phyloP scores from a whole-genome alignment of 2,329 filamentous ascomycete species.

The Leptographium lundbergii region DNA sequence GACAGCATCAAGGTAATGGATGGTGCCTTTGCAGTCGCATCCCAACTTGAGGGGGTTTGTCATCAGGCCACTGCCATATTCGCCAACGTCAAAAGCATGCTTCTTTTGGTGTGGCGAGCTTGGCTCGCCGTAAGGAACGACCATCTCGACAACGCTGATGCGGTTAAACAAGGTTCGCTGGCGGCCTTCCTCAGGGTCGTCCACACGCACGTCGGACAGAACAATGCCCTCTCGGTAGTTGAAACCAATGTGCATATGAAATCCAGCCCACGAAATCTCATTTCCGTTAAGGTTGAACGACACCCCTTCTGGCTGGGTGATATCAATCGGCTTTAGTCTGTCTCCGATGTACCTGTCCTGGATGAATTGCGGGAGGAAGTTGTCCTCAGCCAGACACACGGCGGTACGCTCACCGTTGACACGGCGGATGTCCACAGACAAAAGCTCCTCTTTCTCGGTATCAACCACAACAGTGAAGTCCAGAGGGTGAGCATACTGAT shows the following conservation, averaged over 20 bases:
- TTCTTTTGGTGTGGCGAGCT: conserved; percentile 71
- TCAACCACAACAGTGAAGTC: conserved; percentile 93
- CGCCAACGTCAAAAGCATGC: conserved; percentile 69
- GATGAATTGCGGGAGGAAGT: conserved; percentile 57
- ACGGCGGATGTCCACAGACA: conserved; percentile 73
- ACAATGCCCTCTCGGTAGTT: conserved; percentile 90
- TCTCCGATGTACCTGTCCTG: conserved; percentile 64
- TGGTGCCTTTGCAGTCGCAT: conserved; percentile 79
- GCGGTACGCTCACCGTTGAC: conserved; percentile 64
- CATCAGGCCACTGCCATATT: conserved; percentile 66
- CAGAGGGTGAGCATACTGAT: conserved; percentile 80
- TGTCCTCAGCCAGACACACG: conserved; percentile 65
- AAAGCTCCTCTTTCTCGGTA: conserved; percentile 61
- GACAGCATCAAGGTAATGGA: conserved; percentile 81
- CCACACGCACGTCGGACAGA: conserved; percentile 79
- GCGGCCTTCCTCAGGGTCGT: conserved; percentile 55
- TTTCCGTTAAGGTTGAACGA: conserved; percentile 59
- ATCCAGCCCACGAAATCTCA: conserved; percentile 79
- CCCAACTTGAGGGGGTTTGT: conserved; percentile 64
- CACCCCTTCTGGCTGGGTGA: conserved; percentile 67
- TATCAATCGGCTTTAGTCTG: conserved; percentile 59
- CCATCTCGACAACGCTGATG: conserved; percentile 84
- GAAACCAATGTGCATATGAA: conserved; percentile 86
- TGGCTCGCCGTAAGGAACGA: conserved; percentile 78
- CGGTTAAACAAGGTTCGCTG: conserved; percentile 76